Evolutionary conservation across 1,284 basidiomycete genomes (phyloP).

Genomic region (Microbotryum scabiosae): DNA sequence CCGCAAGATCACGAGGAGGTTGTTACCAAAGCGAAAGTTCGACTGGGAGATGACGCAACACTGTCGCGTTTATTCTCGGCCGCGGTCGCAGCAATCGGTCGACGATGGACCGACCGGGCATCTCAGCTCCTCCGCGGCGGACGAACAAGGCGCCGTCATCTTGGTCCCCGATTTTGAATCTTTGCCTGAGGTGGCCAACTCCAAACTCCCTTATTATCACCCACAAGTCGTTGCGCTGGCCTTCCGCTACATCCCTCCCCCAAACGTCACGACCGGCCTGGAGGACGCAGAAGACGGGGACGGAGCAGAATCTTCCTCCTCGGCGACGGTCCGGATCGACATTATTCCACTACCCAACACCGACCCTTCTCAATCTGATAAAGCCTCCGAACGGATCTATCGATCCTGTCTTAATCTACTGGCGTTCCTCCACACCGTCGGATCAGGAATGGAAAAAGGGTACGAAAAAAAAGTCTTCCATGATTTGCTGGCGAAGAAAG

Average conservation of each 20-base stretch:
- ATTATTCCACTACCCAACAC: conserved; percentile 43
- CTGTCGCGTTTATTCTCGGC: conserved; percentile 54
- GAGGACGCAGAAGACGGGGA: neutral
- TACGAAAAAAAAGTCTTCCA: conserved; percentile 82
- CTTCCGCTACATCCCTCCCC: conserved; percentile 52
- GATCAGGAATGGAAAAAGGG: conserved; percentile 65
- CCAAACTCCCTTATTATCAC: conserved; percentile 66
- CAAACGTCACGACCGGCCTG: neutral
- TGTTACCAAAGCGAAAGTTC: conserved; percentile 61
- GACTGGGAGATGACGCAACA: conserved; percentile 62
- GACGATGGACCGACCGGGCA: neutral
- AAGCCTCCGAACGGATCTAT: conserved; percentile 53
- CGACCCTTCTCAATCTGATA: conserved; percentile 42
- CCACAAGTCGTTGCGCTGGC: conserved; percentile 62
- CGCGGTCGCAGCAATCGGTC: conserved; percentile 12
- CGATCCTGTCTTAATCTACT: conserved; percentile 72
- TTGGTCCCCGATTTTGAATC: conserved; percentile 48
- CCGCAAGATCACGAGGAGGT: conserved; percentile 51
- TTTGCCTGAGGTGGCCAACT: conserved; percentile 40
- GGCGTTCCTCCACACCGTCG: conserved; percentile 73
- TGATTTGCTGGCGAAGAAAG: conserved; percentile 67
- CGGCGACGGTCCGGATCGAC: conserved; percentile 47
- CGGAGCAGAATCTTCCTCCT: neutral
- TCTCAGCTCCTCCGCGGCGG: conserved; percentile 4
- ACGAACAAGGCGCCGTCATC: conserved; percentile 45